Base-by-base conservation (phyloP, 495 filamentous ascomycete species). In the Penicillium ochrochloron region DNA sequence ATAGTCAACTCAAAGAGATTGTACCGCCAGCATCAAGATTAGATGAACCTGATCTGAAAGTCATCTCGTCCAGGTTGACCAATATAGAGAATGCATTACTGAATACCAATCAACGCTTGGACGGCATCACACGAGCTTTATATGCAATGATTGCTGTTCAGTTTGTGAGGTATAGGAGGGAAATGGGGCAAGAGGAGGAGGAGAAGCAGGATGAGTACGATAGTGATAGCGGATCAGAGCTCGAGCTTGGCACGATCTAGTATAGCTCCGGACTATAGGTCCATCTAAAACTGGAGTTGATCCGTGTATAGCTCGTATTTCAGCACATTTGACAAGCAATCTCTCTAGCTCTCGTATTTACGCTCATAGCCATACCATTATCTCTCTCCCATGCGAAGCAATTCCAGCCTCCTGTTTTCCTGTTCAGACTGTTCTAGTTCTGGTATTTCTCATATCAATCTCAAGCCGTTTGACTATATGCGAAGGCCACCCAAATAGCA, bases 401-500 rank as follows among this genome's bases (percentile, higher is more conserved):
- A 27, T 27, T 27, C 25, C 25, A 27, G 25, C 25, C 25, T 27
- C 2, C 25, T 27, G 25, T 27, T 27, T 27, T 1, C 25, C 25
- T 27, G 25, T 4, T 27, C 25, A 4, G 25, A 27, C 25, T 27
- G 1, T 27, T 27, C 1, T 2, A 17, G 14, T 17, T 41, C 39
- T n/a, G 5, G 3, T 1, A 1, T 6, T 17, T 17, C 7, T n/a
- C 41, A 19, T 21, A 10, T 21, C 9, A 44, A 12, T 3, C 23
- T 50, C 46, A 50, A 27, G 12, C 23, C 23, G 21, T 12, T 0
- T 27, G 46, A 27, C 7, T 62, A 19, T 23, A 50, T 9, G 39
- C 41, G 48, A 62, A 37, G n/a, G 34, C 60, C 44, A 31, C 52
- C 60, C 52, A 62, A 12, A 60, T n/a, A 37, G 52, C 60, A 50